A percentile compares a stretch with the other conserved stretches of the same genome.
Conservation (phyloP, 257 asterid genomes). For the Solanum sitiens region DNA sequence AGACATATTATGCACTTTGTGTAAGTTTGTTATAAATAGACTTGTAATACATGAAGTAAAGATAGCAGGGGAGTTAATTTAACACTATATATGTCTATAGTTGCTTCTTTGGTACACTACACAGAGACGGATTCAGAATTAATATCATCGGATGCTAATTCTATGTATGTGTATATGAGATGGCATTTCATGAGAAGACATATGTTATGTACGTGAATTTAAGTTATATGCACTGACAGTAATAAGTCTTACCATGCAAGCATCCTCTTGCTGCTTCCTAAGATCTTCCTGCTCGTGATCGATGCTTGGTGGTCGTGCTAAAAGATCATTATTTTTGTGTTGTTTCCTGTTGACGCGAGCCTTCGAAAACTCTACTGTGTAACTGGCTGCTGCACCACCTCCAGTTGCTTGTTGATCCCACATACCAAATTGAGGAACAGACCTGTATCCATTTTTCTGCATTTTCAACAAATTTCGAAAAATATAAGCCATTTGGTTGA, state of each 20-base stretch:
- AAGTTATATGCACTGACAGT: not conserved
- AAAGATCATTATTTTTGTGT: not conserved
- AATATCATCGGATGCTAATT: not conserved
- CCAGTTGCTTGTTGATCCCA: not conserved
- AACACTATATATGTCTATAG: not conserved
- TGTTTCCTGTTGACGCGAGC: not conserved
- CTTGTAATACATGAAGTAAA: not conserved
- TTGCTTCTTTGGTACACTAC: not conserved
- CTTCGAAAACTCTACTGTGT: not conserved
- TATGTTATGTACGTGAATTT: not conserved
- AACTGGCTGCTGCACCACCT: not conserved
- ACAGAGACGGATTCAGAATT: not conserved
- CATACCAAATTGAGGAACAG: conserved; percentile 2
- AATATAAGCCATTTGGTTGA: too few species aligned
- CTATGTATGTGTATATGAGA: not conserved
- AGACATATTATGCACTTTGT: not conserved
- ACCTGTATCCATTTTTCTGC: conserved; percentile 1
- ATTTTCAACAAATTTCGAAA: not conserved
- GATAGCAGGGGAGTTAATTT: not conserved
- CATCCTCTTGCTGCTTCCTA: not conserved
- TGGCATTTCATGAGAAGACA: not conserved
- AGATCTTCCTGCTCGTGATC: not conserved
- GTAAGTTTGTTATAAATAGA: not conserved
- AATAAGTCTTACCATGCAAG: not conserved
- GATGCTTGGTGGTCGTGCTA: not conserved